Evolutionary conservation across 1,139 yeast genomes (phyloP), one percentile per base, ranked within the genome.

Genomic region (Pichia sp.): DNA sequence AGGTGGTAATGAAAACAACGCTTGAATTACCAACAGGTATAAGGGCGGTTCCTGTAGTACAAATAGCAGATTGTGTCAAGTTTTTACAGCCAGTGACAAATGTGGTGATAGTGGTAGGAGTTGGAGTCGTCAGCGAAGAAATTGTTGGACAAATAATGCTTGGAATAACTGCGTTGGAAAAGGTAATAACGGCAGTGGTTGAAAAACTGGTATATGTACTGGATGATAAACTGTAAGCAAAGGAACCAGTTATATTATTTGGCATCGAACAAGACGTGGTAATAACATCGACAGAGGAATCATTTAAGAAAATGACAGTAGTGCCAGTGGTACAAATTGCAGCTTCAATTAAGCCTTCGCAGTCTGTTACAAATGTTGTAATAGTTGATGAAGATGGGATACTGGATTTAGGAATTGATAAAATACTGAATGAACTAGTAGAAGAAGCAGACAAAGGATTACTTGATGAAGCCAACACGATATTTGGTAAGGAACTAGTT

Each of bases 241-340:
- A 49, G 6, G 52, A 43, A n/a, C 51, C 52, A 8, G 45, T 39
- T 4, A 43, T 22, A 11, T 33, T 39, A 28, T 40, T 25, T 25
- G 46, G 39, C 10, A 27, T 30, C 26, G 22, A 38, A 41, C 52
- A 49, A 2, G 51, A 45, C 1, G 52, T 49, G 9, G 45, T 42
- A 3, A 38, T 29, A 27, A 46, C 28, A 11, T 38, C n/a, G 11
- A 36, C 46, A 4, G 39, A 26, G 1, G 37, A 12, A 6, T 31
- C 32, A 9, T 39, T 47, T 26, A 43, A 42, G 6, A 23, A 25
- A 31, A 47, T 40, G 6, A 28, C 12, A 1, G 35, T 30, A 28
- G 31, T 35, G 4, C 38, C 41, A 6, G 40, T 23, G n/a, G 31
- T 30, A 40, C 53, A 50, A 8, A 28, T 30, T 1, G 46, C 48